phyloP scores from a whole-genome alignment of 306 rosid genomes.

The Fagus sylvatica region DNA sequence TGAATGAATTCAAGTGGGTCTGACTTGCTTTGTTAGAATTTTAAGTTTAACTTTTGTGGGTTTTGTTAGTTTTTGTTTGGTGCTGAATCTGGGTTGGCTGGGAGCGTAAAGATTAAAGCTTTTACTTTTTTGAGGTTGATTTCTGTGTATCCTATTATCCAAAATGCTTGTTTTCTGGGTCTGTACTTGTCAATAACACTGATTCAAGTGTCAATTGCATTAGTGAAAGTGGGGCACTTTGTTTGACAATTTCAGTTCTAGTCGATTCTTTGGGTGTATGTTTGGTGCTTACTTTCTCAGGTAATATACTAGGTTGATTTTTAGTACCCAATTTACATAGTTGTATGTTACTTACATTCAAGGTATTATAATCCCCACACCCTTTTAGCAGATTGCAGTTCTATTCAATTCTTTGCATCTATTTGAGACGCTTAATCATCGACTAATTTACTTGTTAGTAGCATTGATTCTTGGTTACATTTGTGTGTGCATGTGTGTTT shows the following conservation, averaged over 20 bases:
- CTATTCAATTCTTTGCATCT: background rate
- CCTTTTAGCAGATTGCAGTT: background rate
- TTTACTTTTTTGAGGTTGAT: constrained; percentile 6
- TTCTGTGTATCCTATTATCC: background rate
- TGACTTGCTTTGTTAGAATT: background rate
- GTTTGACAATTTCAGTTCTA: background rate
- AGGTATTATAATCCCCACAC: background rate
- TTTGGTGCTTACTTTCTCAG: background rate
- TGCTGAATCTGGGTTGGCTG: background rate
- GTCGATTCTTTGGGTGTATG: background rate
- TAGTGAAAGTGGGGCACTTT: background rate
- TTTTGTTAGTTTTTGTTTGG: background rate
- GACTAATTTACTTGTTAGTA: background rate
- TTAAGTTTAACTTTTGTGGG: background rate
- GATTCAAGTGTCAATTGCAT: background rate
- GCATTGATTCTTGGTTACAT: background rate
- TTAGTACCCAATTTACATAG: background rate
- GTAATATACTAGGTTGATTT: background rate
- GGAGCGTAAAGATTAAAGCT: background rate
- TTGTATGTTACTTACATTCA: background rate
- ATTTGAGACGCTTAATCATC: background rate
- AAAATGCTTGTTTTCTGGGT: constrained; percentile 3
- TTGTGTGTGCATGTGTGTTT: background rate
- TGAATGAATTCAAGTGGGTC: background rate
- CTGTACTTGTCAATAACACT: background rate